Evolutionary conservation across 495 filamentous ascomycete species (phyloP), one percentile per base, ranked within the genome.

Genomic region (Penicillium crystallinum): DNA sequence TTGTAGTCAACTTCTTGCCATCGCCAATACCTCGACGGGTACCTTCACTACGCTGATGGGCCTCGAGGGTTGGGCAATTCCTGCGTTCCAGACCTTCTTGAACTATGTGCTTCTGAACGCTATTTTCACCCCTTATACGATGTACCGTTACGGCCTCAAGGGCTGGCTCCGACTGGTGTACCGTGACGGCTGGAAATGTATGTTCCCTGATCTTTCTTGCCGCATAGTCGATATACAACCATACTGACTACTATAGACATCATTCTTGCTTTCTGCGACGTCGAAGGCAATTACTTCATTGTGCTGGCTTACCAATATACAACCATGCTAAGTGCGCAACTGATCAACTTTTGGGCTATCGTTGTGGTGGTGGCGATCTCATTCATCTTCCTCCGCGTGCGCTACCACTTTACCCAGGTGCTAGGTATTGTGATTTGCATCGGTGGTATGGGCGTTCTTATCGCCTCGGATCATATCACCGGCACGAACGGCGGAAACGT

Each of bases 271-370:
- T 96, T 97, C 74, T 79, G 91, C 36, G 93, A 98, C 62, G 93
- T 97, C 40, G 81, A 96, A 73, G 93, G 93, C 37, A 98, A 98
- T 72, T 98, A 96, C 77, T 97, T 97, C 69, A 86, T 88, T 55
- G 93, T 98, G 39, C 81, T 97, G 21, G 93, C 91, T 34, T 97
- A 96, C 76, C 80, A 87, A 23, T 95, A 96, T 71, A 95, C 91
- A 42, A 93, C 84, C 62, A 86, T 91, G 66, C 81, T 93, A 31
- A 93, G 88, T 46, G 91, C 89, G 8, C 91, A 97, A 72, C 78
- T 98, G 29, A 91, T 98, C 71, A 96, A 96, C 77, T 97, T 98
- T 80, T 98, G 93, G 92, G 86, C 91, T 57, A 98, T 98, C 54
- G 89, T 92, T 17, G 83, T 93, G 50, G 93, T 98, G 23, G 90